These are phyloP conservation scores for Wolfiporia cocos DNA, from an alignment of 1,284 basidiomycete genomes.

Conservation along the genomic window DNA sequence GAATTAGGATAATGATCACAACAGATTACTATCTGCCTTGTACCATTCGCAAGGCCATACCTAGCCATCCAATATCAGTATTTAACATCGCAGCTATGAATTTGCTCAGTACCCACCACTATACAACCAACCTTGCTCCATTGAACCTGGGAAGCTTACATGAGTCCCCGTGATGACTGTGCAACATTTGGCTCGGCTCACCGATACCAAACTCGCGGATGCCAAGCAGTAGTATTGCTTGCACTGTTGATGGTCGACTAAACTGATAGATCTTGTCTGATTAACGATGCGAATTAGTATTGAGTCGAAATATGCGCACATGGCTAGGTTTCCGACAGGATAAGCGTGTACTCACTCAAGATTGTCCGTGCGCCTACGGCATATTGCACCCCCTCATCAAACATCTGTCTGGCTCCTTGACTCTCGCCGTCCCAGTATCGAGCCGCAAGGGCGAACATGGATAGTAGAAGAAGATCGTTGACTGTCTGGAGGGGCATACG, in stretches of 20 bases:
- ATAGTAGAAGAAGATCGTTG: conserved; percentile 65
- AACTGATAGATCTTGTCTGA: conserved; percentile 62
- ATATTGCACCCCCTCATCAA: conserved; percentile 68
- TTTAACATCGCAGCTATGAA: too few species aligned
- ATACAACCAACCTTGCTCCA: conserved; percentile 81
- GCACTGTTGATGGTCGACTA: conserved; percentile 64
- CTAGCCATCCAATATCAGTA: too few species aligned
- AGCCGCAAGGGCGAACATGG: conserved; percentile 76
- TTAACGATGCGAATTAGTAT: not conserved
- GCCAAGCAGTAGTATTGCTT: conserved; percentile 72
- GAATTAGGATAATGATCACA: not conserved
- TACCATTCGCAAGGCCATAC: conserved; percentile 76
- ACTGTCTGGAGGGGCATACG: conserved; percentile 47
- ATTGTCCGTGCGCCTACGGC: conserved; percentile 55
- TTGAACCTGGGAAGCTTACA: conserved; percentile 36
- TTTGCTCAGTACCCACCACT: conserved; percentile 42
- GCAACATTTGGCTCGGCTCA: conserved; percentile 15
- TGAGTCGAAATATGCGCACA: not conserved
- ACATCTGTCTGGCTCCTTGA: conserved; percentile 41
- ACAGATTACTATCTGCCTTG: conserved; percentile 7
- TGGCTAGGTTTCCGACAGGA: too few species aligned
- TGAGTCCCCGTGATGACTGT: too few species aligned
- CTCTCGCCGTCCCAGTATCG: conserved; percentile 51
- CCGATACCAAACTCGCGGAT: conserved; percentile 82
- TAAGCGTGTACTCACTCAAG: not conserved